Evolutionary conservation across 1,284 basidiomycete species (phyloP), one percentile per base, ranked within the genome.

Genomic region (Cutaneotrichosporon daszewskae): DNA sequence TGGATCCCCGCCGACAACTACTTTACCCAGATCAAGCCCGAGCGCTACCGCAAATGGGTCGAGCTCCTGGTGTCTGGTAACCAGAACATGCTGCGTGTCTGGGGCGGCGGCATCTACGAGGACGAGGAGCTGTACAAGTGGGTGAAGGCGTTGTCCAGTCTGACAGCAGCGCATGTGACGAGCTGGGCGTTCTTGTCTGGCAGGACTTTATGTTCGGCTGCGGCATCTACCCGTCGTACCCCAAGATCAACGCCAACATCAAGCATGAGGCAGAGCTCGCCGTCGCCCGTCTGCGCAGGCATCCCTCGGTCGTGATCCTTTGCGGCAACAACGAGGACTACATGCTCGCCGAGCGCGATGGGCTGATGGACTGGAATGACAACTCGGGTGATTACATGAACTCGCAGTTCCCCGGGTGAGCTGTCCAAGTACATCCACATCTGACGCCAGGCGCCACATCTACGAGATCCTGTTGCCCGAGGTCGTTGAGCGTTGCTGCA

Each of bases 1-100:
- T 94, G 89, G 89, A 92, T 94, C 57, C 89, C 89, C 4, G 84
- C 84, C 0, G 87, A 92, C 64, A 86, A 81, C 4, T 88, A 92
- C 69, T 70, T 91, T 31, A 89, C 89, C 2, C 83, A 78, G 80
- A 72, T 80, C 53, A 72, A 72, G 1, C 62, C 71, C 0, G 72
- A 77, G 27, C 55, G 73, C 3, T 77, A 76, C 44, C 55, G 66
- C 2, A 53, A 53, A 11, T 76, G 74, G 73, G 59, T 77, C 3
- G 59, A 75, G 40, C 61, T 76, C 11, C 56, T 76, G 37, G 68
- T 73, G 19, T 57, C 68, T 8, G 76, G 76, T 0, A 76, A 76
- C 43, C 76, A 77, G 60, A 77, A 75, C 51, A 77, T 77, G 74
- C 59, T 76, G 5, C 62, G 76, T 18, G 69, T 76, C 1, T 78